A percentile compares a stretch with the other conserved stretches of the same genome.
These are phyloP conservation scores for Paramyrothecium sp. DNA, from an alignment of 2,329 filamentous ascomycete species.

Conservation along the genomic window DNA sequence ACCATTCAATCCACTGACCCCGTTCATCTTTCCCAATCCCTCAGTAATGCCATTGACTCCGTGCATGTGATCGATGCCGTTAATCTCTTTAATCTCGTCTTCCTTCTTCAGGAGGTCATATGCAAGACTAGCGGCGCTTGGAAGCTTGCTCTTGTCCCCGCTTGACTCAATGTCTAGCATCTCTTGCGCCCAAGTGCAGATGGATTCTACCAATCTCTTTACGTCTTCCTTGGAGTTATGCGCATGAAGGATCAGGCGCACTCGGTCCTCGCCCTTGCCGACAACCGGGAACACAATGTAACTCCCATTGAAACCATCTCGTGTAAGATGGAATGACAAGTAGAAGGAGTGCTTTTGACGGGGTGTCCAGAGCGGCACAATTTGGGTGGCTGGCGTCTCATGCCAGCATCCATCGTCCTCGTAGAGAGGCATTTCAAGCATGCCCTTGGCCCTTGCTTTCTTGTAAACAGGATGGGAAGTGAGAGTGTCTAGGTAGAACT, in stretches of 20 bases:
- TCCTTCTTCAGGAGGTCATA: too few species aligned
- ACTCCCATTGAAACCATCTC: background rate
- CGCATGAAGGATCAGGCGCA: background rate
- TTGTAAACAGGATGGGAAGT: too few species aligned
- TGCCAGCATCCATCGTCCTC: background rate
- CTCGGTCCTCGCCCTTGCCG: background rate
- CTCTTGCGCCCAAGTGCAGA: background rate
- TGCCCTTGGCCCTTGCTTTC: background rate
- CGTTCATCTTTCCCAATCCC: too few species aligned
- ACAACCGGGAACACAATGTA: background rate
- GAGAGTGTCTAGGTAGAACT: too few species aligned
- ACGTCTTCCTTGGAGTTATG: background rate
- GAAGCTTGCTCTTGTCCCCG: background rate
- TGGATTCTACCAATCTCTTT: background rate
- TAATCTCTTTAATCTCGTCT: too few species aligned
- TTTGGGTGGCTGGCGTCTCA: background rate
- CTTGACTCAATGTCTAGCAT: background rate
- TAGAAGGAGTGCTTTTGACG: background rate
- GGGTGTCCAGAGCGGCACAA: background rate
- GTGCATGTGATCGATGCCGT: too few species aligned
- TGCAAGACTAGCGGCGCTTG: background rate
- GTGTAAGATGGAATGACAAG: background rate
- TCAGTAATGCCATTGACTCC: too few species aligned
- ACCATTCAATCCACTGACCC: too few species aligned
- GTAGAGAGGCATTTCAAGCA: background rate